These are phyloP conservation scores for Oryza meyeriana DNA, from an alignment of 176 grass and related monocot species.

Conservation along the genomic window DNA sequence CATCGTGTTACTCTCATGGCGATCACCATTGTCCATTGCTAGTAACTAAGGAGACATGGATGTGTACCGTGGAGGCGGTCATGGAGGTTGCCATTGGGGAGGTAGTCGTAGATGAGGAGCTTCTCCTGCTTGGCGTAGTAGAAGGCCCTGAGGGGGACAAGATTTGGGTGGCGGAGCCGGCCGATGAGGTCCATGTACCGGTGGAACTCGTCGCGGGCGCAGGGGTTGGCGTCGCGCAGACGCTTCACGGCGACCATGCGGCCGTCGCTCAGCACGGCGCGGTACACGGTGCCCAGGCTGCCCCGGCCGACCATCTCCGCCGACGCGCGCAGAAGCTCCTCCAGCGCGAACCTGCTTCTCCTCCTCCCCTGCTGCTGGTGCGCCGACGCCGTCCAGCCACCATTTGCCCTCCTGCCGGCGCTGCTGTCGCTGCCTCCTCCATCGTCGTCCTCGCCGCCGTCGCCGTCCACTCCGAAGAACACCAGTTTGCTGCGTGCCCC, in stretches of 20 bases:
- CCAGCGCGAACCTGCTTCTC: constrained; percentile 63
- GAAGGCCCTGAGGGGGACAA: constrained; percentile 69
- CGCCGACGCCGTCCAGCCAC: background rate
- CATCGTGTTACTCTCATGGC: background rate
- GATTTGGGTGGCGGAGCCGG: constrained; percentile 64
- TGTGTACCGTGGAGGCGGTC: constrained; percentile 55
- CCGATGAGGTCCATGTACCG: constrained; percentile 92
- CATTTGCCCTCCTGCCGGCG: constrained; percentile 19
- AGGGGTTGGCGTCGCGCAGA: constrained; percentile 67
- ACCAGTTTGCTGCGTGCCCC: constrained; percentile 78
- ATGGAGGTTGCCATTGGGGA: constrained; percentile 77
- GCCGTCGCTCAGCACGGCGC: constrained; percentile 70
- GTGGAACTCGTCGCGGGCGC: constrained; percentile 69
- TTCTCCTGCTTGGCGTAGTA: constrained; percentile 95
- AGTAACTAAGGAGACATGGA: background rate
- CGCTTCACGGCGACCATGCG: constrained; percentile 81
- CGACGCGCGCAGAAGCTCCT: constrained; percentile 84
- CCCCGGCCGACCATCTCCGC: constrained; percentile 84
- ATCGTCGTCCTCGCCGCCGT: background rate
- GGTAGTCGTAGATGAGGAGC: constrained; percentile 86
- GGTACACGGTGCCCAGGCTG: constrained; percentile 80
- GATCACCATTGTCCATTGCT: background rate
- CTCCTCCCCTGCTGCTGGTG: constrained; percentile 27
- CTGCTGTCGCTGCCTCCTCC: constrained; percentile 27
- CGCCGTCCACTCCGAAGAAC: constrained; percentile 61